Evolutionary conservation across 441 rosid species (phyloP), one percentile per base, ranked within the genome.

Genomic region (Croton laevigatus): DNA sequence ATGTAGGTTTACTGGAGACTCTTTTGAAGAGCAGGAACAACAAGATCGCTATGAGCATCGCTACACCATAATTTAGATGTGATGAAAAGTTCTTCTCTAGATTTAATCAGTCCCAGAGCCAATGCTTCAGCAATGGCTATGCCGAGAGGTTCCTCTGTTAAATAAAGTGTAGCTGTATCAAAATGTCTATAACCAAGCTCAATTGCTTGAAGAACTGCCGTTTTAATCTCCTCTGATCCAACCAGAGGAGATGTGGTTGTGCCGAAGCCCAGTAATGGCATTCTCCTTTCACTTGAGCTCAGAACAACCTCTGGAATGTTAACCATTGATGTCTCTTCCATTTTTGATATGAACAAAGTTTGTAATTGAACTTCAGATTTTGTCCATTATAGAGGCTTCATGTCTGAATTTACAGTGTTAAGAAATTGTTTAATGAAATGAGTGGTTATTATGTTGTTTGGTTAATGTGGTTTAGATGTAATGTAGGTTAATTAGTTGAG

Each of bases 31-130:
- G 89, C 87, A 0, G 87, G 87, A 55, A 83, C 59, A 62, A 84
- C 84, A 20, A 83, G 86, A 20, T 85, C 87, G 0, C 42, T 70
- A 44, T 88, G 89, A 73, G 89, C 90, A 75, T 79, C 86, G 17
- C 81, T 76, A 76, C 90, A 84, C 89, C 90, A 83, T 13, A 88
- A 81, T 80, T 88, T 86, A 58, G 89, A 70, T 57, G 84, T 83
- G 71, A 88, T 75, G 58, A 84, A 88, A 27, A 88, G 81, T 38
- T 88, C 89, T 22, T 86, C 87, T 65, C 93, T 55, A 0, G 85
- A 81, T 46, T 77, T 68, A 61, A 86, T 78, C 11, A 86, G 27
- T 19, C 84, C 86, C 13, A 62, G 74, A 59, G 79, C 65, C 8
- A 86, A 27, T 0, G 90, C 93, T 74, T 88, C 88, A 1, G 78